phyloP scores from a whole-genome alignment of 2,329 filamentous ascomycete species.

The Fusarium odoratissimum region DNA sequence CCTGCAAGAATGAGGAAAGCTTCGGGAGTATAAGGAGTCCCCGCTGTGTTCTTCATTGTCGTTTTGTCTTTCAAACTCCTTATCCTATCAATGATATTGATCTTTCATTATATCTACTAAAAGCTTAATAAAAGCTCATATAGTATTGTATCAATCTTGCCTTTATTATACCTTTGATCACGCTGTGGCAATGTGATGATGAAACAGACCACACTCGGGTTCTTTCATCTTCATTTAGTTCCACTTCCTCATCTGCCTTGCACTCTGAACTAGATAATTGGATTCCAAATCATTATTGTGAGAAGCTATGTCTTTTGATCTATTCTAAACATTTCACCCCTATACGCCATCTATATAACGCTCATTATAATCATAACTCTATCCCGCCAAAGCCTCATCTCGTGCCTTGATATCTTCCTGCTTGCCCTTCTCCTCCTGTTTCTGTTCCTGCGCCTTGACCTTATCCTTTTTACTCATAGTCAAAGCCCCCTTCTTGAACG shows the following conservation, averaged over 20 bases:
- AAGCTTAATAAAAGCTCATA: too few relatives aligned
- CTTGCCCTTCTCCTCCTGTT: slow-evolving; percentile 37
- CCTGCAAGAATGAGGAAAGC: too few relatives aligned
- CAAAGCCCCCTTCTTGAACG: slow-evolving; percentile 82
- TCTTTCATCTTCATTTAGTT: neutral
- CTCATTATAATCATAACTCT: neutral
- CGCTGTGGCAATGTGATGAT: too few relatives aligned
- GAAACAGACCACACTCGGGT: too few relatives aligned
- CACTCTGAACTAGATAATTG: too few relatives aligned
- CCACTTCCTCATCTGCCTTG: fast-evolving
- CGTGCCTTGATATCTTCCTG: slow-evolving; percentile 43
- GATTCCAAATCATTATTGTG: neutral
- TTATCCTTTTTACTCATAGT: slow-evolving; percentile 77
- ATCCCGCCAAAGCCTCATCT: slow-evolving; percentile 45
- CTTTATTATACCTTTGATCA: too few relatives aligned
- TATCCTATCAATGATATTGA: too few relatives aligned
- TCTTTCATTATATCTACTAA: too few relatives aligned
- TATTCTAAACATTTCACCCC: neutral
- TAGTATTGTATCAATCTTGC: too few relatives aligned
- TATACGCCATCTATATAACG: slow-evolving; percentile 35
- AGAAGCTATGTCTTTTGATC: slow-evolving; percentile 1
- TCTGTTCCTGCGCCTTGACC: slow-evolving; percentile 50
- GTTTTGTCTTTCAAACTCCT: too few relatives aligned
- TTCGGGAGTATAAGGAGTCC: too few relatives aligned
- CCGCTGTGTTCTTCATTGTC: too few relatives aligned